phyloP scores from a whole-genome alignment of 192 early-diverging fungal genomes.

The Coemansia sp. region DNA sequence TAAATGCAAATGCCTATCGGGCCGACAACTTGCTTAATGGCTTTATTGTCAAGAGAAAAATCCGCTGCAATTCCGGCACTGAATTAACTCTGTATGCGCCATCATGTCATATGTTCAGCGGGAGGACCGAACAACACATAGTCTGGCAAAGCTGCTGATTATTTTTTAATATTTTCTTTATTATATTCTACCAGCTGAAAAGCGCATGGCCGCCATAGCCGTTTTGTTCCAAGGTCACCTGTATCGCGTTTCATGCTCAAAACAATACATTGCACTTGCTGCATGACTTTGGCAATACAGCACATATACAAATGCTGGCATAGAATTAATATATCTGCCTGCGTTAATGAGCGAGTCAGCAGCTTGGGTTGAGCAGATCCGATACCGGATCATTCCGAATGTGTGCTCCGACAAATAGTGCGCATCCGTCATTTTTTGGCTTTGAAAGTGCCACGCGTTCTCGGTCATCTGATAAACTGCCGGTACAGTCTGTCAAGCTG shows the following conservation, averaged over 20 bases:
- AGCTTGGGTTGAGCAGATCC: background rate
- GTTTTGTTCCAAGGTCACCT: background rate
- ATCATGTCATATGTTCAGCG: background rate
- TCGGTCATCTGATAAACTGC: background rate
- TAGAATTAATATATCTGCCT: background rate
- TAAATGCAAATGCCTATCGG: background rate
- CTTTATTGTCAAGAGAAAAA: background rate
- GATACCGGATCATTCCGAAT: background rate
- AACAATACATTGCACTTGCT: background rate
- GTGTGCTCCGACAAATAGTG: background rate
- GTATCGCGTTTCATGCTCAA: background rate
- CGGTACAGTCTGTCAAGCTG: background rate
- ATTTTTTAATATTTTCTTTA: background rate
- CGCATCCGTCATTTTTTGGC: background rate
- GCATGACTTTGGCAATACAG: background rate
- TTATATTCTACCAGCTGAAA: background rate
- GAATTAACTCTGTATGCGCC: background rate
- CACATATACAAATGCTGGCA: background rate
- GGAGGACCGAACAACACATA: background rate
- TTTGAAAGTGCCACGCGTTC: background rate
- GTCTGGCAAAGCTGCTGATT: background rate
- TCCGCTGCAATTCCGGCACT: background rate
- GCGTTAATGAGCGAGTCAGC: background rate
- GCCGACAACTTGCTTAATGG: background rate
- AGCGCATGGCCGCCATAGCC: background rate